Percentiles rank a stretch among this genome's conserved stretches.
Evolutionary conservation across 2,329 filamentous ascomycete species (phyloP).

Genomic region (Diaporthe humulicola): DNA sequence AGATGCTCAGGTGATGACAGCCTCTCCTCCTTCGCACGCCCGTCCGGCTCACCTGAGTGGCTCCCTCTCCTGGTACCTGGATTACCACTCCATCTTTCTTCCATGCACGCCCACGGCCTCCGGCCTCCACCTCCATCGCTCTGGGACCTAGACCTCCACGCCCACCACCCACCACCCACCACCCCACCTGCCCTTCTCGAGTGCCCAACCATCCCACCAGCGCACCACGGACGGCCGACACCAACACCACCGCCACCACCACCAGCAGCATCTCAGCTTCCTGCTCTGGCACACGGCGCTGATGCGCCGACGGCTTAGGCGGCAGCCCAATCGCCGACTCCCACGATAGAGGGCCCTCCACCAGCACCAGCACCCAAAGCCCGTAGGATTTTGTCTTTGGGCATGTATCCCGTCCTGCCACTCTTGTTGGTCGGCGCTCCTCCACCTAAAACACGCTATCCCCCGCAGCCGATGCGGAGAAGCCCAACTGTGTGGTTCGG

Average conservation of each 20-base stretch:
- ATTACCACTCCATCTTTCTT: slow-evolving; percentile 25
- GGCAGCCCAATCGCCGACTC: slow-evolving; percentile 8
- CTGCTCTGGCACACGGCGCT: slow-evolving; percentile 12
- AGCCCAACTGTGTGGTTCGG: slow-evolving; percentile 31
- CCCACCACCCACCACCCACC: slow-evolving; percentile 6
- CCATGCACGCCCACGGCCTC: neutral
- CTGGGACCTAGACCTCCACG: neutral
- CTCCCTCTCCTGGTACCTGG: slow-evolving; percentile 25
- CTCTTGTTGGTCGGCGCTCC: slow-evolving; percentile 22
- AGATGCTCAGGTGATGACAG: slow-evolving; percentile 15
- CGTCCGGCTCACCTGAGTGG: slow-evolving; percentile 16
- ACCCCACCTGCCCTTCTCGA: no score
- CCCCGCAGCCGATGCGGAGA: slow-evolving; percentile 24
- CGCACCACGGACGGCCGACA: neutral
- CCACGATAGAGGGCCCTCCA: slow-evolving; percentile 18
- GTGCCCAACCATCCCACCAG: neutral
- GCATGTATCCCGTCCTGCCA: neutral
- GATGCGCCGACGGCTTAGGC: slow-evolving; percentile 17
- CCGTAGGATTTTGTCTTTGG: slow-evolving; percentile 18
- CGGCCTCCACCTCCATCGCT: neutral
- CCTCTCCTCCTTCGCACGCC: neutral
- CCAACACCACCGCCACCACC: neutral
- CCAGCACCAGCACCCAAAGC: neutral
- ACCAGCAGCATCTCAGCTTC: slow-evolving; percentile 20
- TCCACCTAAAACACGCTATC: slow-evolving; percentile 29